Evolutionary conservation across 1,139 yeast species (phyloP), one percentile per base, ranked within the genome.

Genomic region (Debaryomyces robertsiae): DNA sequence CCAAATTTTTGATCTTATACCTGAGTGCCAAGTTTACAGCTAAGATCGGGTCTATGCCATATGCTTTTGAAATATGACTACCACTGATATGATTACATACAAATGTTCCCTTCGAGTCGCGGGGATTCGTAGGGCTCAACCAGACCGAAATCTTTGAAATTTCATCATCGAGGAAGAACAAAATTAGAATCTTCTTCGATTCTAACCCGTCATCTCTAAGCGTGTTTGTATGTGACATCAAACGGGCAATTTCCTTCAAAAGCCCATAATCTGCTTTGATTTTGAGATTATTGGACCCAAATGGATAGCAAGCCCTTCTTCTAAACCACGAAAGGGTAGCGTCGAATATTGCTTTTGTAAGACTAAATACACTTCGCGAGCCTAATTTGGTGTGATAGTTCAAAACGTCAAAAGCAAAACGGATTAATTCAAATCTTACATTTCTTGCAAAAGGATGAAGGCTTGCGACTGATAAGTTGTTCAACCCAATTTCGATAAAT

Each of bases 261-360:
- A 84, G 63, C 5, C 75, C 70, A 50, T 77, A 73, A 54, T 90
- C 96, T 3, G 90, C 80, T 49, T 81, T 81, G 36, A 84, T 80
- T 56, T 82, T 82, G 49, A 88, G 65, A 34, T 78, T 72, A 58
- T 91, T 89, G 9, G 91, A 84, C 1, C 98, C 98, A 65, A 75
- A 90, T 7, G 98, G 96, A 69, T 84, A 85, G 13, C 76, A 70
- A 3, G 80, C 72, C 17, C 78, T 70, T 40, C 70, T 76, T 28
- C 73, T 73, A 61, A 90, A 93, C 96, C 98, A 91, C 3, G 84
- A 72, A 39, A 93, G 70, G 0, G 84, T 77, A 10, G 90, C 91
- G 43, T 79, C 78, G 28, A 86, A 63, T 16, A 89, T 73, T 9
- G 76, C 64, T 32, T 71, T 68, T 0, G 81, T 74, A 48, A 87